Evolutionary conservation across 2,329 filamentous ascomycete genomes (phyloP), one percentile per base, ranked within the genome.

Genomic region (Didymella pinodella): DNA sequence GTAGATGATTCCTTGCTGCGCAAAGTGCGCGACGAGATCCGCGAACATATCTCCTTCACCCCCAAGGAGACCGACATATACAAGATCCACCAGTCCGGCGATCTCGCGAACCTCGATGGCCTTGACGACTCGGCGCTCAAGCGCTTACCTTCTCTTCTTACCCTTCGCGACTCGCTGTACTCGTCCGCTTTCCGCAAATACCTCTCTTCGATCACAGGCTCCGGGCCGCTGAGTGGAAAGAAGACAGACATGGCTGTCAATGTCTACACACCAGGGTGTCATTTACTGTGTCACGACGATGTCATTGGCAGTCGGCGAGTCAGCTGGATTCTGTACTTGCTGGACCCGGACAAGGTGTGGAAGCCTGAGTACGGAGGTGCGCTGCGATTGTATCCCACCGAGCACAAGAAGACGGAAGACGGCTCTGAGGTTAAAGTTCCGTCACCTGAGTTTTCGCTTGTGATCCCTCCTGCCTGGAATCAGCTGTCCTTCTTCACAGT

Each of bases 201-300:
- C 78, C 86, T 98, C 56, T 91, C 93, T 29, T 84, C 86, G 54
- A 91, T 99, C 72, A 96, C 94, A 14, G 88, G 88, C 59, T 92
- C 92, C 57, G 95, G 95, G 0, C 88, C 92, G 57, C 79, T 99
- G 73, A 97, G 92, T 71, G 95, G 93, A 2, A 87, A 86, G 77
- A 99, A 98, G 84, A 98, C 95, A 18, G 95, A 99, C 78, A 97
- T 99, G 93, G 95, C 95, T 59, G 96, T 99, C 83, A 99, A 99
- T 75, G 89, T 99, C 49, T 99, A 99, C 78, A 97, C 93, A 0
- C 94, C 95, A 5, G 94, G 95, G 40, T 98, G 94, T 75, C 96
- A 96, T 77, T 84, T 99, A 26, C 84, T 99, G 29, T 98, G 95
- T 79, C 95, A 99, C 74, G 95, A 99, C 82, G 95, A 99, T 79